Evolutionary conservation across 306 rosid species (phyloP).

Genomic region (Dalbergia oliveri): DNA sequence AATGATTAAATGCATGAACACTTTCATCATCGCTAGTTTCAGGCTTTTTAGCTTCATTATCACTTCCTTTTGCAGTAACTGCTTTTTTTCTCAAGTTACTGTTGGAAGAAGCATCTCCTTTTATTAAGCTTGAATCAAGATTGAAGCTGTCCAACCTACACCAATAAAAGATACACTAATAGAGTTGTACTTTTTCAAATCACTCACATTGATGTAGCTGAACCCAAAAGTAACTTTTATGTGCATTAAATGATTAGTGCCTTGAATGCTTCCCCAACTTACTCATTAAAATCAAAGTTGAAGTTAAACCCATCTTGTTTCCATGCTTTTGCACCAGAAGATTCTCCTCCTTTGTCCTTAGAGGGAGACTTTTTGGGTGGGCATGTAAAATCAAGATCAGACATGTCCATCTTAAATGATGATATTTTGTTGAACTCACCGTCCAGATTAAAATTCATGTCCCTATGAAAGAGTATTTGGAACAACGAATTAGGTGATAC

Average conservation of each 20-base stretch:
- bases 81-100: conserved; percentile 51
- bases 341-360: conserved; percentile 61
- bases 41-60: conserved; percentile 49
- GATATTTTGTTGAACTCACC: conserved; percentile 79
- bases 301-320: conserved; percentile 64
- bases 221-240: conserved; percentile 41
- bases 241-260: conserved; percentile 17
- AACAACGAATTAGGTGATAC: conserved; percentile 45
- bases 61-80: conserved; percentile 55
- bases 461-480: conserved; percentile 59
- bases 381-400: conserved; percentile 83
- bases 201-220: conserved; percentile 10
- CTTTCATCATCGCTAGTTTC: conserved; percentile 47
- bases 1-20: conserved; percentile 49
- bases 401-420: conserved; percentile 86
- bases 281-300: conserved; percentile 88
- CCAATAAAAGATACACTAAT: conserved; percentile 34
- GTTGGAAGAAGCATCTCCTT: conserved; percentile 55
- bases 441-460: conserved; percentile 85
- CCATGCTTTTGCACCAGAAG: conserved; percentile 64
- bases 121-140: conserved; percentile 59
- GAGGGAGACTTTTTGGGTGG: conserved; percentile 61
- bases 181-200: conserved; percentile 21
- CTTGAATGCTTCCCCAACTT: conserved; percentile 50
- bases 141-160: conserved; percentile 73